Conservation (phyloP, 371 early-diverging fungal genomes). For the Rhizopus sp. region DNA sequence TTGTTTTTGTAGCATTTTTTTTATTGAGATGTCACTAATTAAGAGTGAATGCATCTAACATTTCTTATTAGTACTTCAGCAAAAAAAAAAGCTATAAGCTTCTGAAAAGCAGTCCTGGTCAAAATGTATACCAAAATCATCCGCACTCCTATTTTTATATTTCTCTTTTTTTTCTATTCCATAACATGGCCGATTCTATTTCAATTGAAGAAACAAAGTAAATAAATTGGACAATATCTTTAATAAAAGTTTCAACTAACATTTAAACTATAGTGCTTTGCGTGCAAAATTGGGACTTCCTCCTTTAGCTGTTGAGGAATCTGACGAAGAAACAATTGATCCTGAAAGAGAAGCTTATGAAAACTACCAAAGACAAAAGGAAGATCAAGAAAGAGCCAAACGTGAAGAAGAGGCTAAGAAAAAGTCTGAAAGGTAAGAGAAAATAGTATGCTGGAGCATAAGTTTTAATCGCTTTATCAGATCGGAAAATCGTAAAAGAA, state of each 20-base stretch:
- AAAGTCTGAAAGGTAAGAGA: conserved; percentile 56
- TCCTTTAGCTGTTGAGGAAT: conserved; percentile 56
- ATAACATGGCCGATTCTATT: conserved; percentile 40
- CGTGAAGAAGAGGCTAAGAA: conserved; percentile 52
- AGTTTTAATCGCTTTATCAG: conserved; percentile 25
- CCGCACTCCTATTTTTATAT: too few species aligned
- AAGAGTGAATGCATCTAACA: too few species aligned
- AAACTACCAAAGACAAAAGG: conserved; percentile 59
- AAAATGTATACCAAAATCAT: too few species aligned
- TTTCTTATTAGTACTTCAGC: too few species aligned
- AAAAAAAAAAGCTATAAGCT: too few species aligned
- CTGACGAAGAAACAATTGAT: conserved; percentile 38
- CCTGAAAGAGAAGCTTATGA: conserved; percentile 61
- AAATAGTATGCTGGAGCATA: background rate
- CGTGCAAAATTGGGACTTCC: conserved; percentile 74
- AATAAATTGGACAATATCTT: conserved; percentile 5
- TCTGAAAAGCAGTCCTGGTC: too few species aligned
- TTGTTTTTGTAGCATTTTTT: too few species aligned
- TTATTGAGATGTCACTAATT: too few species aligned
- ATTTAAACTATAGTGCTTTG: conserved; percentile 46
- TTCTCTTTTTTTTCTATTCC: too few species aligned
- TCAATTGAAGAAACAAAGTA: conserved; percentile 72
- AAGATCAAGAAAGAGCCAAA: conserved; percentile 50
- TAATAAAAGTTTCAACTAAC: background rate
- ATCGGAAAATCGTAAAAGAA: conserved; percentile 60